These are phyloP conservation scores for Tympanopsis confertula DNA, from an alignment of 2,329 filamentous ascomycete species.

Conservation along the genomic window DNA sequence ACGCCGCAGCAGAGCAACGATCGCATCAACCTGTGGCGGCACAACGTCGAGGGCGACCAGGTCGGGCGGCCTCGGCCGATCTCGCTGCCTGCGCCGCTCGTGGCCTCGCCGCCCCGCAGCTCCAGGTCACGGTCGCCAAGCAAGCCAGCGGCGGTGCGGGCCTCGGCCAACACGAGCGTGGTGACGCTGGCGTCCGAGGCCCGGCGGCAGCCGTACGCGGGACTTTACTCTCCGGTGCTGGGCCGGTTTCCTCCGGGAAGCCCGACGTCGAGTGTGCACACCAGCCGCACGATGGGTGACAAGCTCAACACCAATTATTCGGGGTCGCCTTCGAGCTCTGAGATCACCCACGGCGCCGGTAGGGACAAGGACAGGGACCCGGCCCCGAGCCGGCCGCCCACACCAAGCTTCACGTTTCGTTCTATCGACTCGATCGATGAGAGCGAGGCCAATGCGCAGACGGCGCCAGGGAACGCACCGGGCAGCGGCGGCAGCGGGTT, in stretches of 20 bases:
- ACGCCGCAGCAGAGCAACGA: conserved; percentile 40
- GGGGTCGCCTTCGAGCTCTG: conserved; percentile 7
- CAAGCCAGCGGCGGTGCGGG: conserved; percentile 27
- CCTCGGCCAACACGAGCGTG: conserved; percentile 31
- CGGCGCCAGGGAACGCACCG: no score
- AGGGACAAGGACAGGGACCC: conserved; percentile 11
- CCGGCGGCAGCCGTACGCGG: conserved; percentile 28
- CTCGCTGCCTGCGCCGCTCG: conserved; percentile 8
- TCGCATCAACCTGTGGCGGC: conserved; percentile 79
- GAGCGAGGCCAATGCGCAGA: neutral
- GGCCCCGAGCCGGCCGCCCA: conserved; percentile 27
- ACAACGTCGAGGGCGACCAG: conserved; percentile 38
- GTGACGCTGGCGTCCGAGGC: conserved; percentile 30
- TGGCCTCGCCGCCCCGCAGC: conserved; percentile 27
- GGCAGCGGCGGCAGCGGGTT: no score
- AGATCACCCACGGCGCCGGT: conserved; percentile 8
- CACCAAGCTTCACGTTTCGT: conserved; percentile 42
- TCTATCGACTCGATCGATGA: conserved; percentile 28
- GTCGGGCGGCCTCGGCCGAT: conserved; percentile 22
- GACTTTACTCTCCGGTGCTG: conserved; percentile 10
- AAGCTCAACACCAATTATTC: conserved; percentile 5
- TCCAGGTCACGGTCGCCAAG: conserved; percentile 44
- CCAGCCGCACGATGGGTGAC: neutral
- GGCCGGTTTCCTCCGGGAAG: conserved; percentile 18
- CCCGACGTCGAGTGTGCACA: conserved; percentile 21